Conservation (phyloP, 163 green algal genomes). For the Picocystis sp. region DNA sequence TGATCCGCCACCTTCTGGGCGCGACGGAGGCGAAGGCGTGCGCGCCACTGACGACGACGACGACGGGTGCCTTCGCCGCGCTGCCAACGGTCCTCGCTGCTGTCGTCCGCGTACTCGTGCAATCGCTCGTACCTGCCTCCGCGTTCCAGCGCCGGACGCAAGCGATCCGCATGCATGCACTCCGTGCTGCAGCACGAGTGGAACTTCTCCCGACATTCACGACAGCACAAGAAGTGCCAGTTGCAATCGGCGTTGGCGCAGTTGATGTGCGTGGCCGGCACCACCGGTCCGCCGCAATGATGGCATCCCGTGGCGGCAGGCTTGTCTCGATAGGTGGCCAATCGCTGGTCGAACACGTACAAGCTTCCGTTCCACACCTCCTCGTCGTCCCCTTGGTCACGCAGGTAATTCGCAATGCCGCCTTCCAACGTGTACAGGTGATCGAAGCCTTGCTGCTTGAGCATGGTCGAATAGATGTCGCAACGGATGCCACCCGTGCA, state of each 20-base stretch:
- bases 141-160: conserved; percentile 54
- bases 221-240: conserved; percentile 74
- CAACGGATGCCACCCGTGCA: conserved; percentile 98
- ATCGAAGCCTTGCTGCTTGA: conserved; percentile 58
- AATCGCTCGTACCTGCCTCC: conserved; percentile 38
- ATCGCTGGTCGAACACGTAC: conserved; percentile 90
- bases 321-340: conserved; percentile 37
- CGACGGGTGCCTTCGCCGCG: too few species aligned
- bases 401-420: conserved; percentile 64
- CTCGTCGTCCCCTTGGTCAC: conserved; percentile 32
- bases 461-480: conserved; percentile 85
- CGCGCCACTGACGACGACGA: too few species aligned
- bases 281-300: conserved; percentile 29
- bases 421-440: conserved; percentile 85
- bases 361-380: conserved; percentile 75
- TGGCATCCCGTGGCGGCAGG: conserved; percentile 31
- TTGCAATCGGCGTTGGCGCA: conserved; percentile 89
- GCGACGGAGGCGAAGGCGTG: too few species aligned
- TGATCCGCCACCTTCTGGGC: too few species aligned
- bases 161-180: conserved; percentile 48
- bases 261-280: conserved; percentile 49
- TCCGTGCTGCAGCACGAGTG: conserved; percentile 52
- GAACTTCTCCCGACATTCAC: conserved; percentile 27
- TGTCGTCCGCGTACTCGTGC: conserved; percentile 14
- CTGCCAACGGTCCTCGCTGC: too few species aligned